A percentile compares a stretch with the other conserved stretches of the same genome.
These are phyloP conservation scores for Camellia sinensis DNA, from an alignment of 148 eudicot species.

Conservation along the genomic window DNA sequence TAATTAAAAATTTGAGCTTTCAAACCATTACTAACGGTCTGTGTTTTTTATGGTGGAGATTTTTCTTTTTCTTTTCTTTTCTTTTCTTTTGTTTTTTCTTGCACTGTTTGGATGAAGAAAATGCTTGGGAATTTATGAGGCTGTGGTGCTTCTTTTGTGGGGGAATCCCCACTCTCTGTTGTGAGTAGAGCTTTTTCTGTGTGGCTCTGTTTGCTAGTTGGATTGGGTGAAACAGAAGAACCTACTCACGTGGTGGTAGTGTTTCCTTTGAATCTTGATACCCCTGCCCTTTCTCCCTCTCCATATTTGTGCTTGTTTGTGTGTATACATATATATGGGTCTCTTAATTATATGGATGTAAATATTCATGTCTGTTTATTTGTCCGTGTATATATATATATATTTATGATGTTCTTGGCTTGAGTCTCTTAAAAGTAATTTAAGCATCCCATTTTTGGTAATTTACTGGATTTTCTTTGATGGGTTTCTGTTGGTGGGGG, in stretches of 20 bases:
- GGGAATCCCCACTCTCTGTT: conserved; percentile 17
- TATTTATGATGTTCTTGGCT: background rate
- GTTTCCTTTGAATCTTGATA: conserved; percentile 18
- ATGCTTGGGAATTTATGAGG: conserved; percentile 22
- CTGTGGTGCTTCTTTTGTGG: conserved; percentile 42
- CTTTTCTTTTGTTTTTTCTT: background rate
- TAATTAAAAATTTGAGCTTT: conserved; percentile 15
- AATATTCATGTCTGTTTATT: background rate
- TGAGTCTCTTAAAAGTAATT: background rate
- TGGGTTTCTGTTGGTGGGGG: conserved; percentile 1
- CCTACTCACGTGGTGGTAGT: conserved; percentile 27
- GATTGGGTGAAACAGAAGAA: conserved; percentile 13
- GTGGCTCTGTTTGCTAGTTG: conserved; percentile 39
- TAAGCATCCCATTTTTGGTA: background rate
- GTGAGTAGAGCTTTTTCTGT: conserved; percentile 22
- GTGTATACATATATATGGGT: background rate
- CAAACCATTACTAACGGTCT: conserved; percentile 31
- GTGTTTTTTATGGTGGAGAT: conserved; percentile 32
- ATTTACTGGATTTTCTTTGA: background rate
- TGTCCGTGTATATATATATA: background rate
- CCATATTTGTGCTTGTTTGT: conserved; percentile 1
- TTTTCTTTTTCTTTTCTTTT: conserved; percentile 18
- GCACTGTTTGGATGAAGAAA: conserved; percentile 20
- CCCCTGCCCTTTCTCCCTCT: conserved; percentile 6
- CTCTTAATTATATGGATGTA: background rate